phyloP scores from a whole-genome alignment of 129 eudicot species.

The Chrysanthemum makinoi region DNA sequence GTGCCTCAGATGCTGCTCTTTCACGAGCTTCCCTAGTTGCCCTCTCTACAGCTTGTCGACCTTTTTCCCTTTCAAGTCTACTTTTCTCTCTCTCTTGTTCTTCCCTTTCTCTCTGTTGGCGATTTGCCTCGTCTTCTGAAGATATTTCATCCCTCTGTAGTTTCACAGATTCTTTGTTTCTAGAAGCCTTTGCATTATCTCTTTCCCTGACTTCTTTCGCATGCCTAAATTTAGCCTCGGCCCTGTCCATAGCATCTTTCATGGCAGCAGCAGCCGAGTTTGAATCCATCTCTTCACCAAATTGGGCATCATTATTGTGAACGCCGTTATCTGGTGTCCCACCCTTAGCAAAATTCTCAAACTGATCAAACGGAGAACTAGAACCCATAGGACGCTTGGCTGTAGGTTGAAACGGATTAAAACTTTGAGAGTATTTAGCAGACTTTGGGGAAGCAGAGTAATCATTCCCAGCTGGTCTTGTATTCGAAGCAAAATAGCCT shows the following conservation, averaged over 20 bases:
- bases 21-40: constrained; percentile 93
- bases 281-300: constrained; percentile 54
- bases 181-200: constrained; percentile 73
- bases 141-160: constrained; percentile 55
- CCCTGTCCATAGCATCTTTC: constrained; percentile 98
- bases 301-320: constrained; percentile 38
- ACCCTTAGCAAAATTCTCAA: constrained; percentile 75
- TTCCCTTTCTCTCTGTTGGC: constrained; percentile 56
- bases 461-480: constrained; percentile 48
- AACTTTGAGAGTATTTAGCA: constrained; percentile 52
- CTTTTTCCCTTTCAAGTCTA: constrained; percentile 68
- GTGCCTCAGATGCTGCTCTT: constrained; percentile 68
- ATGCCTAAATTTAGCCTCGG: constrained; percentile 92
- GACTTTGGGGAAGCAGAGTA: constrained; percentile 46
- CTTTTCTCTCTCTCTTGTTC: constrained; percentile 65
- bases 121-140: constrained; percentile 37
- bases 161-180: constrained; percentile 59
- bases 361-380: constrained; percentile 69
- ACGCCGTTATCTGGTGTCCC: constrained; percentile 37
- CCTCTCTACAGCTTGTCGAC: constrained; percentile 86
- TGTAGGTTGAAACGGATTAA: constrained; percentile 40
- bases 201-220: constrained; percentile 90
- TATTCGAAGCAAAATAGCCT: constrained; percentile 45
- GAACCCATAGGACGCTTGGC: constrained; percentile 47
- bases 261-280: constrained; percentile 88